Evolutionary conservation across 2,329 filamentous ascomycete genomes (phyloP).

Genomic region (Cryphonectria naterciae): DNA sequence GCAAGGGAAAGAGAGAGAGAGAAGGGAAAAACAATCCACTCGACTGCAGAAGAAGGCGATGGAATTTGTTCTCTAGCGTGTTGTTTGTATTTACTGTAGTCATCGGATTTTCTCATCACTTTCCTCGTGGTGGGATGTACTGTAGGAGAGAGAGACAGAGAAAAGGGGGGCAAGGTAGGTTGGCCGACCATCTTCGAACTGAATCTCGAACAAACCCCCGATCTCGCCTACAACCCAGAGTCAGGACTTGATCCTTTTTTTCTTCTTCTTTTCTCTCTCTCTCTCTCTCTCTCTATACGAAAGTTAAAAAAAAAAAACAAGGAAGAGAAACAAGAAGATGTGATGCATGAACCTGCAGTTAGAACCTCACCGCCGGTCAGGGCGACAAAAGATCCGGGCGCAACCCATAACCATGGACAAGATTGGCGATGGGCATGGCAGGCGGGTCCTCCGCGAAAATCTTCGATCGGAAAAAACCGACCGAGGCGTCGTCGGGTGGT

Average conservation of each 20-base stretch:
- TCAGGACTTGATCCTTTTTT: background rate
- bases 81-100: background rate
- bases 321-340: too few relatives aligned
- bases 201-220: too few relatives aligned
- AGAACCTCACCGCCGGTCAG: background rate
- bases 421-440: background rate
- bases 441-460: background rate
- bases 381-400: background rate
- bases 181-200: too few relatives aligned
- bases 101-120: too few relatives aligned
- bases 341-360: background rate
- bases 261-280: background rate
- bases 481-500: too few relatives aligned
- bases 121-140: background rate
- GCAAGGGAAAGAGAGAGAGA: background rate
- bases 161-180: too few relatives aligned
- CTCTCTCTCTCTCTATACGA: background rate
- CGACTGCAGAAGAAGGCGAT: background rate
- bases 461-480: conserved; percentile 5
- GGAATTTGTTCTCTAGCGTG: background rate
- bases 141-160: too few relatives aligned
- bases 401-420: background rate
- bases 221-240: too few relatives aligned
- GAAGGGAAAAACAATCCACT: background rate
- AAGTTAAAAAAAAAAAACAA: background rate